A percentile compares a stretch with the other conserved stretches of the same genome.
Evolutionary conservation across 2,329 filamentous ascomycete genomes (phyloP).

Genomic region (Beauveria pseudobassiana): DNA sequence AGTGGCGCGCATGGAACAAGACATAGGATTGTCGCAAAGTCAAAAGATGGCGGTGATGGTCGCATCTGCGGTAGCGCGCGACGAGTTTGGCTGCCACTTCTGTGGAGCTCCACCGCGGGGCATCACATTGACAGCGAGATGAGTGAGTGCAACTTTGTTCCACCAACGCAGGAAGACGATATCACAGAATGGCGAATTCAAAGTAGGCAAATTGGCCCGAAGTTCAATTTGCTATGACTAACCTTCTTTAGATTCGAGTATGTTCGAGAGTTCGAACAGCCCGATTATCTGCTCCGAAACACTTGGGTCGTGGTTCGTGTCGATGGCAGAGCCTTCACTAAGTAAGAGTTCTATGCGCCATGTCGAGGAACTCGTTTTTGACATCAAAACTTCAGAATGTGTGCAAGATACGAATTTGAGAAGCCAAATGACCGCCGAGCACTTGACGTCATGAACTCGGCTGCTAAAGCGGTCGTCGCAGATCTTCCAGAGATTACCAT

Average conservation of each 20-base stretch:
- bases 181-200: conserved; percentile 41
- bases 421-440: conserved; percentile 91
- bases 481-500: conserved; percentile 80
- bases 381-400: conserved; percentile 50
- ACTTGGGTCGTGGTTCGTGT: conserved; percentile 95
- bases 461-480: conserved; percentile 75
- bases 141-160: neutral
- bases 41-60: conserved; percentile 3
- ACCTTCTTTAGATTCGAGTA: conserved; percentile 70
- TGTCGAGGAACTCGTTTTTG: neutral
- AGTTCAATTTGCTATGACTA: neutral
- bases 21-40: conserved; percentile 1
- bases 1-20: neutral
- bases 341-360: conserved; percentile 43
- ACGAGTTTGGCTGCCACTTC: conserved; percentile 7
- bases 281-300: conserved; percentile 73
- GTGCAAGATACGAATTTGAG: conserved; percentile 71
- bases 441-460: conserved; percentile 88
- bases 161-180: conserved; percentile 1
- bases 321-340: conserved; percentile 91
- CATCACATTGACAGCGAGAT: neutral
- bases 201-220: conserved; percentile 32
- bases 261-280: conserved; percentile 80
- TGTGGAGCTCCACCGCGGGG: conserved; percentile 11
- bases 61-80: neutral